Percentiles rank a stretch among this genome's conserved stretches.
phyloP scores from a whole-genome alignment of 805 yeast genomes.

The Sungouiozyma ichnusensis region DNA sequence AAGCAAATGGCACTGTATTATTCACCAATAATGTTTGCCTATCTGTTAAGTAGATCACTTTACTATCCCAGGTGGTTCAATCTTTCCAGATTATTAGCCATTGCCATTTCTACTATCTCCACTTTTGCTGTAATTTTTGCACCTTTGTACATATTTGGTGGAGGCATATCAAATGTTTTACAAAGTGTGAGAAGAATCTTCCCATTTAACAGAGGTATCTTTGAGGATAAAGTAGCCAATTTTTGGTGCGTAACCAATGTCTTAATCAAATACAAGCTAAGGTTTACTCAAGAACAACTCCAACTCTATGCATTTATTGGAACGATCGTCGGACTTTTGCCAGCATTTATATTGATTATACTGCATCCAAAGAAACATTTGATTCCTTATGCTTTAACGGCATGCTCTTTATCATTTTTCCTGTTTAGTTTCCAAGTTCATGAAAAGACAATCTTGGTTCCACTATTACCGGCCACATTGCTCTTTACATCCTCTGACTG shows the following conservation, averaged over 20 bases:
- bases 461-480: slow-evolving; percentile 74
- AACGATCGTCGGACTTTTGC: slow-evolving; percentile 45
- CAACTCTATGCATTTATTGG: slow-evolving; percentile 45
- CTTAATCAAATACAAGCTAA: slow-evolving; percentile 53
- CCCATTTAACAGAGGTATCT: slow-evolving; percentile 87
- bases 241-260: slow-evolving; percentile 94
- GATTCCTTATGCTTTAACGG: slow-evolving; percentile 64
- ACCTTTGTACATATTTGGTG: slow-evolving; percentile 50
- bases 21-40: slow-evolving; percentile 79
- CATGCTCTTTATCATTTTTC: slow-evolving; percentile 79
- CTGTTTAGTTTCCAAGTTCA: slow-evolving; percentile 93
- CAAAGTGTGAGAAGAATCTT: slow-evolving; percentile 67
- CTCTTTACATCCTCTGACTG: slow-evolving; percentile 44
- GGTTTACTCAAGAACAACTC: slow-evolving; percentile 46
- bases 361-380: slow-evolving; percentile 42
- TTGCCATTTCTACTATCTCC: slow-evolving; percentile 52
- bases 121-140: slow-evolving; percentile 42
- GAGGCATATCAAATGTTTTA: slow-evolving; percentile 27
- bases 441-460: slow-evolving; percentile 83
- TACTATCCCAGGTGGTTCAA: slow-evolving; percentile 34
- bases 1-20: slow-evolving; percentile 95
- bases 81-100: slow-evolving; percentile 45
- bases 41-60: slow-evolving; percentile 48
- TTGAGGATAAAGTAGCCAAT: slow-evolving; percentile 95
- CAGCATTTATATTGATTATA: slow-evolving; percentile 43